These are phyloP conservation scores for Populus tremula DNA, from an alignment of 345 rosid species.

Conservation along the genomic window DNA sequence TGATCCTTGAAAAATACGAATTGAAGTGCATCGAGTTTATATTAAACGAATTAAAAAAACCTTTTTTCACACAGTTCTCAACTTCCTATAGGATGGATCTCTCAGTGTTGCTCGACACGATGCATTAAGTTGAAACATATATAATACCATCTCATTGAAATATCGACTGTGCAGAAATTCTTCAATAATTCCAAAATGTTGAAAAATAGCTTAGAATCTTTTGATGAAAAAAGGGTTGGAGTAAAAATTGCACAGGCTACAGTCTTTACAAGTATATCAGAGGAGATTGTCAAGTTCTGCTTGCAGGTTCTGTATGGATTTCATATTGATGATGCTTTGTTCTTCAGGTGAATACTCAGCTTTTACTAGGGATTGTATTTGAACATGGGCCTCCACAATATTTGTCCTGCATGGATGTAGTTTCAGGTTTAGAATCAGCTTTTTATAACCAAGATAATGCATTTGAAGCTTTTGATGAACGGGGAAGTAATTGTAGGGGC, in stretches of 20 bases:
- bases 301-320: constrained; percentile 58
- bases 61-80: too few species aligned
- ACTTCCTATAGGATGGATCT: background rate
- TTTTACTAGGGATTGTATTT: constrained; percentile 65
- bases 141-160: too few species aligned
- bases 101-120: background rate
- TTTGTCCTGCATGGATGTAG: constrained; percentile 62
- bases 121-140: too few species aligned
- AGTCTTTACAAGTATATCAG: constrained; percentile 18
- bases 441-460: background rate
- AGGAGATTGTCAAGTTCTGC: constrained; percentile 69
- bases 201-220: background rate
- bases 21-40: too few species aligned
- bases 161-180: too few species aligned
- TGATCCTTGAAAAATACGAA: too few species aligned
- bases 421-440: background rate
- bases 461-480: background rate
- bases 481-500: background rate
- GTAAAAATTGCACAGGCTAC: background rate
- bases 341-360: constrained; percentile 77
- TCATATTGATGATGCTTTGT: constrained; percentile 61
- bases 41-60: too few species aligned
- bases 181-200: background rate
- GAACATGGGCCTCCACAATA: constrained; percentile 88
- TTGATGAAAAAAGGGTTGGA: background rate